Evolutionary conservation across 163 green algal species (phyloP), one percentile per base, ranked within the genome.

Genomic region (Smithsoniella earleae): DNA sequence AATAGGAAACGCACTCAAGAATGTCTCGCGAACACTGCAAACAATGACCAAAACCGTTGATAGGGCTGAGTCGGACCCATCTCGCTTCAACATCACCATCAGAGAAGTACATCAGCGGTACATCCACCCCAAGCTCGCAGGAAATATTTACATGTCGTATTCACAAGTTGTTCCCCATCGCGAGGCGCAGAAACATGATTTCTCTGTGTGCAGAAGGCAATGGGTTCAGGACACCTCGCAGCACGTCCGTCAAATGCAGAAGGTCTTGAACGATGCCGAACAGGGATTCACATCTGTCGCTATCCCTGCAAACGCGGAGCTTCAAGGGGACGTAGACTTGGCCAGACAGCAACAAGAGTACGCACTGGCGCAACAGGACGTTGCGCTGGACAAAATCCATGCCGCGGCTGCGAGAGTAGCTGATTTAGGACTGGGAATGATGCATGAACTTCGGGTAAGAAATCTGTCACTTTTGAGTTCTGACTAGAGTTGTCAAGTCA

Each of bases 351-450:
- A 69, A 18, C n/a, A 69, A 31, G 30, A 69, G 58, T 1, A 45
- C 3, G 22, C 20, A 0, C 58, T 69, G 16, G 58, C 58, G 6
- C 58, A 69, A 13, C 58, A 69, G 16, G 58, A 69, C 25, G 43
- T 69, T 30, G 58, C 58, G 18, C 58, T 69, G 3, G 58, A 69
- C 58, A 69, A 69, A 34, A 69, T 69, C 27, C 58, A 69, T n/a
- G 27, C 31, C 8, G 58, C 58, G 5, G 58, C 58, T 34, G 25
- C 58, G 6, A 33, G 58, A 34, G 58, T 69, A 5, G 58, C 58
- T 28, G 58, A 69, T 33, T 33, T 69, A 18, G 58, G 58, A 4
- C 25, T 69, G 58, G 58, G 58, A 16, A 69, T 69, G 58, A 69
- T 69, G 58, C 58, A 69, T 45, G 58, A 69, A 38, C 58, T 69